Evolutionary conservation across 352 stramenopile species (phyloP).

Genomic region (Discostella stelligera): DNA sequence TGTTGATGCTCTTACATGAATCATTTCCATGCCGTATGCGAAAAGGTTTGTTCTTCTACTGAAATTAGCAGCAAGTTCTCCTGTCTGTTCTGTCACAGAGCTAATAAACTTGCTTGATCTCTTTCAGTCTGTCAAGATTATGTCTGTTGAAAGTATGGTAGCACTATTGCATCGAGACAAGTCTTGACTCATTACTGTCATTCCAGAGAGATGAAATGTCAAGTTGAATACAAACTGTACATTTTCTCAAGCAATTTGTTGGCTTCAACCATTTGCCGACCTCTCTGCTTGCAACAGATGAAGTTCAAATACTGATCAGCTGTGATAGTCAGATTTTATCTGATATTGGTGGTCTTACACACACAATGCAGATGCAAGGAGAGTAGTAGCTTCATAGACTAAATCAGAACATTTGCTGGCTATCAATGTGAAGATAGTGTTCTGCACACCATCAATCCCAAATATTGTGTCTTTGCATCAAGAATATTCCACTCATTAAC

Average conservation of each 20-base stretch:
- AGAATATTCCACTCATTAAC: too few relatives aligned
- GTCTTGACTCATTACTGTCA: slow-evolving; percentile 22
- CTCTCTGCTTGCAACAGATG: too few relatives aligned
- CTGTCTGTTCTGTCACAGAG: slow-evolving; percentile 36
- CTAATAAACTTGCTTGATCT: slow-evolving; percentile 36
- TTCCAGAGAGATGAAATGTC: slow-evolving; percentile 49
- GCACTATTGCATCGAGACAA: slow-evolving; percentile 51
- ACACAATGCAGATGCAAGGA: neutral
- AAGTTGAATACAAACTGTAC: slow-evolving; percentile 39
- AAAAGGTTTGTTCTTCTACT: slow-evolving; percentile 45
- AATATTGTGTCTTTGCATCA: neutral
- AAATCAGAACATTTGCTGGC: neutral
- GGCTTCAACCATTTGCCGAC: slow-evolving; percentile 11
- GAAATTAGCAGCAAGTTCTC: slow-evolving; percentile 16
- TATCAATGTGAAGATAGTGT: neutral
- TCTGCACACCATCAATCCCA: neutral
- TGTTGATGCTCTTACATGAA: slow-evolving; percentile 38
- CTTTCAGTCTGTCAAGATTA: slow-evolving; percentile 18
- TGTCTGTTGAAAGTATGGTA: slow-evolving; percentile 65
- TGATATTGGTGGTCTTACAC: neutral
- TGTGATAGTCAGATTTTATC: neutral
- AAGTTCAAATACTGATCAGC: too few relatives aligned
- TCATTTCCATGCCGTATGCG: slow-evolving; percentile 48
- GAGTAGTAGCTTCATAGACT: too few relatives aligned
- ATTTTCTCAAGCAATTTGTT: too few relatives aligned